phyloP scores from a whole-genome alignment of 768 basidiomycete species.

The Phanerochaete carnosa region DNA sequence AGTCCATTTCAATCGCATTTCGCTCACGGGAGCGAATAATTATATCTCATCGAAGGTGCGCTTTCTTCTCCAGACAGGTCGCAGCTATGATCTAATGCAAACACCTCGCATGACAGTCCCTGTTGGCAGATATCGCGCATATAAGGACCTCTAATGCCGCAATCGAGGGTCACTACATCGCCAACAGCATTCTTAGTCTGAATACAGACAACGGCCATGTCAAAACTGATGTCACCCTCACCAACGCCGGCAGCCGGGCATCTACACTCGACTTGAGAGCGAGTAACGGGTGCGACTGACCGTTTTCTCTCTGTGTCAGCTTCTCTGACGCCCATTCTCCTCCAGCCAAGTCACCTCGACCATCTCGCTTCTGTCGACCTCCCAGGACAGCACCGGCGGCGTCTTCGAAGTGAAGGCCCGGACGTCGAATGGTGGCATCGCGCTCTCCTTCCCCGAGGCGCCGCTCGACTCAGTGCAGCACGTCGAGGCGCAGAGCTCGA shows the following conservation, averaged over 20 bases:
- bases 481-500: background rate
- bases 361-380: constrained; percentile 18
- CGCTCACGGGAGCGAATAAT: constrained; percentile 5
- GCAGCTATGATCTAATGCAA: background rate
- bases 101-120: constrained; percentile 25
- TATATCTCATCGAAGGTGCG: constrained; percentile 11
- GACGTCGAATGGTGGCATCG: constrained; percentile 32
- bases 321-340: background rate
- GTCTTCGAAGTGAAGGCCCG: constrained; percentile 28
- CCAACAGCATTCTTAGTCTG: constrained; percentile 31
- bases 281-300: constrained; percentile 39
- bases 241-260: constrained; percentile 22
- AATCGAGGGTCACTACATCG: constrained; percentile 43
- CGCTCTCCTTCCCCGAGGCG: constrained; percentile 14
- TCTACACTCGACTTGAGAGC: constrained; percentile 32
- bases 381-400: constrained; percentile 19
- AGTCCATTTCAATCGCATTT: constrained; percentile 8
- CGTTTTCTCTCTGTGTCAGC: background rate
- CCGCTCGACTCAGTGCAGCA: background rate
- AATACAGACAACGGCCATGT: constrained; percentile 39
- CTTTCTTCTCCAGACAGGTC: background rate
- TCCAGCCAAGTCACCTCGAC: constrained; percentile 15
- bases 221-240: constrained; percentile 33
- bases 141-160: constrained; percentile 39
- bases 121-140: constrained; percentile 23